Conservation (phyloP, 306 rosid genomes). For the Carpinus fangiana region DNA sequence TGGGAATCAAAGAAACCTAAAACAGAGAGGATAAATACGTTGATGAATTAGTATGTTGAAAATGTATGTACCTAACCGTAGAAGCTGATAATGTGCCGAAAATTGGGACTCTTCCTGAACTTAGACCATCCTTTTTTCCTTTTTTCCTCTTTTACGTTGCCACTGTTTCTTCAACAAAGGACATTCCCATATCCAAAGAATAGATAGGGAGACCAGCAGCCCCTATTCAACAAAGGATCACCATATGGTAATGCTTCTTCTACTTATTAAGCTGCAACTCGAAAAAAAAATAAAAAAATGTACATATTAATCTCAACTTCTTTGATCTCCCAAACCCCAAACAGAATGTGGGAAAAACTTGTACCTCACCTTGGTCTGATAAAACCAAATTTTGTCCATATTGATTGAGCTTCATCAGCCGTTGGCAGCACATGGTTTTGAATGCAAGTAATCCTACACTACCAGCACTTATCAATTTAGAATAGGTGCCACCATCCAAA, state of each 20-base stretch:
- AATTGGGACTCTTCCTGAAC: too few relatives aligned
- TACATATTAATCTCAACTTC: background rate
- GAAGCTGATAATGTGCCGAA: too few relatives aligned
- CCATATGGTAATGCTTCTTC: slow-evolving; percentile 34
- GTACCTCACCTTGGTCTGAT: slow-evolving; percentile 45
- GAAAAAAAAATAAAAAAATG: background rate
- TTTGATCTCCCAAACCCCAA: background rate
- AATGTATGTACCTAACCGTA: too few relatives aligned
- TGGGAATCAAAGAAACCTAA: too few relatives aligned
- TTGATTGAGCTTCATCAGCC: slow-evolving; percentile 59
- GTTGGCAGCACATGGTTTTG: slow-evolving; percentile 63
- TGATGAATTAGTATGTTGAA: too few relatives aligned
- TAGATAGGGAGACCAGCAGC: too few relatives aligned
- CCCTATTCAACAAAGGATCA: too few relatives aligned
- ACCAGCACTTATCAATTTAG: background rate
- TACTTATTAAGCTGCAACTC: slow-evolving; percentile 46
- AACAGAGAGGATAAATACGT: too few relatives aligned
- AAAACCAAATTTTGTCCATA: slow-evolving; percentile 76
- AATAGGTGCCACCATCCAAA: background rate
- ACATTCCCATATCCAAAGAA: too few relatives aligned
- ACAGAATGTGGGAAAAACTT: slow-evolving; percentile 2
- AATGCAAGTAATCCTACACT: slow-evolving; percentile 47
- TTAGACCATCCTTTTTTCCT: too few relatives aligned
- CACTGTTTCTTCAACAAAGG: too few relatives aligned
- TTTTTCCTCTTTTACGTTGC: too few relatives aligned